Evolutionary conservation across 2,329 filamentous ascomycete genomes (phyloP), one percentile per base, ranked within the genome.

Genomic region (Monosporascus sp.): DNA sequence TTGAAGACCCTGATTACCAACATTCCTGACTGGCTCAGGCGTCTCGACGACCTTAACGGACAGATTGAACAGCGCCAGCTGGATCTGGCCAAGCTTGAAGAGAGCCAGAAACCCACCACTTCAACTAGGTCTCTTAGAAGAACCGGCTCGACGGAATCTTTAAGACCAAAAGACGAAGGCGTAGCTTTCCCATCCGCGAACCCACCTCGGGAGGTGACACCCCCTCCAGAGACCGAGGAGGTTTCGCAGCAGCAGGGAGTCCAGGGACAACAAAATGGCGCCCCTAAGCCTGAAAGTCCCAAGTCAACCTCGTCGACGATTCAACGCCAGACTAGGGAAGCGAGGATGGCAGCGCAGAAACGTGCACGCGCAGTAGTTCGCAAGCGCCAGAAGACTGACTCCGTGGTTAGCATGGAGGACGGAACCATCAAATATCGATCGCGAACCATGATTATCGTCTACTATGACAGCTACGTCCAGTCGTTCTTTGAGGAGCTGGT

Each of bases 381-480:
- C 59, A 81, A 76, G 61, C 75, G 74, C 47, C 73, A 75, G 50
- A 74, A 78, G 50, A 75, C 77, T 14, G 71, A 78, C 24, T 83
- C 80, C 0, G 70, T 82, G 59, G 60, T 77, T 49, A 82, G 79
- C 42, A 73, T 70, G 37, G 77, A 80, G 37, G 70, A 69, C 11
- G 67, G 71, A 2, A 67, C 75, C 1, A 69, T 74, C 11, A 82
- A 83, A 56, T 88, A 87, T 66, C 84, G 88, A 51, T 84, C 84
- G 3, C 82, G 87, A 59, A 85, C 80, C 53, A 88, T 90, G 78
- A 86, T 93, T 47, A 85, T 94, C 41, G 88, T 97, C n/a, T 92
- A 90, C 70, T 97, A 97, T 67, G 92, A 97, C 66, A 89, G 88
- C 60, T 86, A 90, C 56, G 86, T 95, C 3, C 91, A 97, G 66